Evolutionary conservation across 1,139 yeast species (phyloP).

Genomic region (Torulaspora globosa): DNA sequence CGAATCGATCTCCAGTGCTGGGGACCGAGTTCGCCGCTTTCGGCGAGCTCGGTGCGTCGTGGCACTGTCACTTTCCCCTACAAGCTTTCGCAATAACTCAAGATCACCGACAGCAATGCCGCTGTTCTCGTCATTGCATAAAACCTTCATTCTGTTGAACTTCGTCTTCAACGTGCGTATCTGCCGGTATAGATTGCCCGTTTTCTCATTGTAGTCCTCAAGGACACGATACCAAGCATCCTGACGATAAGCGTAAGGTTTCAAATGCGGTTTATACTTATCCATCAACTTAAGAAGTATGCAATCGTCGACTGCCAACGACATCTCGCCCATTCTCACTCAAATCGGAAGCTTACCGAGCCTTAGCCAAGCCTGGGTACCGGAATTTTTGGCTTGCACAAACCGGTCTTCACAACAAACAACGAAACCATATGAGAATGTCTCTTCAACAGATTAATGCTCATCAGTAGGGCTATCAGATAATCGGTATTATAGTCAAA

Average conservation of each 20-base stretch:
- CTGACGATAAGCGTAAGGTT: slow-evolving; percentile 28
- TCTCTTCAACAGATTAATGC: neutral
- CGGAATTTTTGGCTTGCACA: neutral
- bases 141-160: slow-evolving; percentile 27
- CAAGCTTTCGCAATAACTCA: slow-evolving; percentile 16
- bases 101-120: slow-evolving; percentile 12
- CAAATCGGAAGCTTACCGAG: neutral
- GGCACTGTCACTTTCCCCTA: slow-evolving; percentile 7
- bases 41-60: neutral
- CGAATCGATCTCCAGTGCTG: neutral
- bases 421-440: neutral
- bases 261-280: slow-evolving; percentile 30
- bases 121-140: slow-evolving; percentile 15
- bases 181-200: slow-evolving; percentile 29
- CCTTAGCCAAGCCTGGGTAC: too few species aligned
- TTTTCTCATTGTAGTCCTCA: slow-evolving; percentile 25
- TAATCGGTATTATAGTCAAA: neutral
- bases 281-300: slow-evolving; percentile 24
- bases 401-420: neutral
- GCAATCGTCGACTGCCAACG: slow-evolving; percentile 16
- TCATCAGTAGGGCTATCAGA: neutral
- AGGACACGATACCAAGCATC: slow-evolving; percentile 31
- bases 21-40: neutral
- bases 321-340: slow-evolving; percentile 7
- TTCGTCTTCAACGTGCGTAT: slow-evolving; percentile 32